Percentiles rank a stretch among this genome's conserved stretches.
phyloP scores from a whole-genome alignment of 306 rosid genomes.

The Gillenia trifoliata region DNA sequence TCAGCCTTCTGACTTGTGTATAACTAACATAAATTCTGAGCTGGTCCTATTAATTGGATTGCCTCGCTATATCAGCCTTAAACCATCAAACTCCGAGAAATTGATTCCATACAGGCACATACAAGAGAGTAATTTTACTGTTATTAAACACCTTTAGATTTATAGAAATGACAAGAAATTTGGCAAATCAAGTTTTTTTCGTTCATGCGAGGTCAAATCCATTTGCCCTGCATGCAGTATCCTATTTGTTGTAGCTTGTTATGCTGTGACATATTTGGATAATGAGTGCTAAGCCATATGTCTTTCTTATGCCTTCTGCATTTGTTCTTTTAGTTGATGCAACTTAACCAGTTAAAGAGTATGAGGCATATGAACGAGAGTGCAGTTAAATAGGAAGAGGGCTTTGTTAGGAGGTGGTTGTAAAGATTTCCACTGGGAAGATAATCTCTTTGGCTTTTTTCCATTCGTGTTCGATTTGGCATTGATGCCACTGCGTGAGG shows the following conservation, averaged over 20 bases:
- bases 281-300: background rate
- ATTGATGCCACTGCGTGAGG: background rate
- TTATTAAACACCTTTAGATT: background rate
- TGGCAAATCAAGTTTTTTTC: background rate
- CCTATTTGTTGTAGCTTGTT: background rate
- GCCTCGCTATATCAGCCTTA: background rate
- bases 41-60: background rate
- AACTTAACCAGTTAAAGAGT: background rate
- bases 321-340: background rate
- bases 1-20: background rate
- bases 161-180: background rate
- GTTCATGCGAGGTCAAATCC: background rate
- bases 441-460: background rate
- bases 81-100: background rate
- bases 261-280: background rate
- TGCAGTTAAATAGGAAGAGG: background rate
- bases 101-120: background rate
- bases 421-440: background rate
- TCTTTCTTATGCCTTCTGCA: background rate
- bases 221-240: background rate
- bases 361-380: background rate
- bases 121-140: background rate
- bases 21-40: conserved; percentile 5
- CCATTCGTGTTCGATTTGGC: background rate
- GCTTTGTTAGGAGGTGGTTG: background rate